Evolutionary conservation across 2,329 filamentous ascomycete genomes (phyloP).

Genomic region (Penicillium sp.): DNA sequence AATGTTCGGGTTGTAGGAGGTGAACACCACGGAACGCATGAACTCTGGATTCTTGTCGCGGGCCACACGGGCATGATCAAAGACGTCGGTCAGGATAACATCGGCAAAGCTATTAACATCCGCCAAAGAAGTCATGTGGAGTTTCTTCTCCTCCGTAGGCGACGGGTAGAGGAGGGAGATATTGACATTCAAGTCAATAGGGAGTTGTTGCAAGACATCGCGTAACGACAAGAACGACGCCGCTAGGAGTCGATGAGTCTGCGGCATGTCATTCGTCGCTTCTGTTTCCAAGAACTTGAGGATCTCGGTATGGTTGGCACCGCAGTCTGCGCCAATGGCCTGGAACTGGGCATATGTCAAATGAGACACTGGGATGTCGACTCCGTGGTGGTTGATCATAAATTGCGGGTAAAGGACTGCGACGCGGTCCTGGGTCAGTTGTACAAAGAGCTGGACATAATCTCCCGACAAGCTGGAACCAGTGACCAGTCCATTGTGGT

Average conservation of each 20-base stretch:
- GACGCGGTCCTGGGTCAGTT: slow-evolving; percentile 82
- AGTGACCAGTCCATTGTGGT: slow-evolving; percentile 82
- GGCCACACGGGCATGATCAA: slow-evolving; percentile 78
- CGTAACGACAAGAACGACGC: slow-evolving; percentile 75
- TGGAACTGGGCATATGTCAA: slow-evolving; percentile 64
- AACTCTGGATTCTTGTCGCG: slow-evolving; percentile 65
- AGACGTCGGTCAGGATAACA: slow-evolving; percentile 77
- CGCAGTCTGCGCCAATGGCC: slow-evolving; percentile 40
- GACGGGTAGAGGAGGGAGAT: slow-evolving; percentile 89
- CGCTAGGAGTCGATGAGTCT: slow-evolving; percentile 69
- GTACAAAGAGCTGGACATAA: slow-evolving; percentile 86
- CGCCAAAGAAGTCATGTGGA: slow-evolving; percentile 69
- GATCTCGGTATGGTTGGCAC: slow-evolving; percentile 25
- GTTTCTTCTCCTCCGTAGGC: slow-evolving; percentile 64
- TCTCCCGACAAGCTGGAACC: slow-evolving; percentile 95
- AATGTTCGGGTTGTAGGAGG: slow-evolving; percentile 83
- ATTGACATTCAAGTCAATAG: slow-evolving; percentile 79
- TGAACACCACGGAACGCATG: slow-evolving; percentile 87
- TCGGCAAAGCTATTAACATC: slow-evolving; percentile 89
- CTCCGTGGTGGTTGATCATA: slow-evolving; percentile 70
- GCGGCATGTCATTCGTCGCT: slow-evolving; percentile 49
- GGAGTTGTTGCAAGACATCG: slow-evolving; percentile 72
- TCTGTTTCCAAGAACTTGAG: slow-evolving; percentile 30
- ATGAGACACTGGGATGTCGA: slow-evolving; percentile 78
- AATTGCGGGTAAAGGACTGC: slow-evolving; percentile 86